Evolutionary conservation across 139 green algal species (phyloP), one percentile per base, ranked within the genome.

Genomic region (Coelastrella sp.): DNA sequence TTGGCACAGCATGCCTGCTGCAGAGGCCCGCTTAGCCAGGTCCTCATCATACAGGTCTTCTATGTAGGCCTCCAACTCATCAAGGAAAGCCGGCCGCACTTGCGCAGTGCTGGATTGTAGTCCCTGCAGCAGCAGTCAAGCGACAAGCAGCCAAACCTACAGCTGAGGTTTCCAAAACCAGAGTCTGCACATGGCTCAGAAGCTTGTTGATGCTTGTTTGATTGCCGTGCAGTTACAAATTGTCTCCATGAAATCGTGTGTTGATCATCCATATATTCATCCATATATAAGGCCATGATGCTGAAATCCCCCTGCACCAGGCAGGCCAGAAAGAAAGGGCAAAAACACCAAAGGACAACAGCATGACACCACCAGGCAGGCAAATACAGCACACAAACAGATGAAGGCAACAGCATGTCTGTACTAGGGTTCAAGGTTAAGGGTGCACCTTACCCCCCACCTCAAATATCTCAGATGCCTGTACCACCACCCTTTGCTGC

Each of bases 31-130:
- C 56, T 93, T 87, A 7, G 86, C 79, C 70, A 96, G 91, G 22
- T 96, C 93, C 78, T 98, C 96, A 80, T 98, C 95, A 85, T 98
- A 99, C 89, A 98, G 92, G 4, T 89, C 93, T 90, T 96, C 95
- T 92, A 97, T 95, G 92, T 97, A 97, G 7, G 70, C 82, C 0
- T 97, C 94, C 25, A 97, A 88, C 12, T 95, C 87, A 27, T 96
- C 89, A 58, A 97, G 25, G 79, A 93, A 91, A 0, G 94, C 81
- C 7, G 81, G 81, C 20, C 59, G 35, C 35, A 49, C 19, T 25
- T 76, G 68, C n/a, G 15, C 63, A 70, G 12, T 70, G 63, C 63
- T 70, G 12, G 15, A 70, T 17, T 70, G 63, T 70, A 70, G 12
- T 14, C 63, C 63, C 63, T 70, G 63, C 63, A 70, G 5, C 63